Percentiles rank a stretch among this genome's conserved stretches.
These are phyloP conservation scores for Exophiala mesophila DNA, from an alignment of 2,329 filamentous ascomycete species.

Conservation along the genomic window DNA sequence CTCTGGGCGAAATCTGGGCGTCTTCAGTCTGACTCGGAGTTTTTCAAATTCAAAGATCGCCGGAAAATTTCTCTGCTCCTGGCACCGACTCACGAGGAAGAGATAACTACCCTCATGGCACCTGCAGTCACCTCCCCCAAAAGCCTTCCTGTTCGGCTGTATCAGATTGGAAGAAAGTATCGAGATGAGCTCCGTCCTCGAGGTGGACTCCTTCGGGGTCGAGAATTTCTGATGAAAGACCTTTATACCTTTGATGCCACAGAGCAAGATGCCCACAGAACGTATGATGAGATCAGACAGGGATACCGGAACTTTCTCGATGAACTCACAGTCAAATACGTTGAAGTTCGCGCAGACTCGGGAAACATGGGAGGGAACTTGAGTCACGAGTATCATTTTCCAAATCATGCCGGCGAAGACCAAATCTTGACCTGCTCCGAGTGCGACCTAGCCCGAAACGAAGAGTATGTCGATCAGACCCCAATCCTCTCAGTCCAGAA, in stretches of 20 bases:
- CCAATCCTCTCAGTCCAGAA: constrained; percentile 1
- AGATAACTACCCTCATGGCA: constrained; percentile 79
- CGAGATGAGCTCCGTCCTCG: constrained; percentile 85
- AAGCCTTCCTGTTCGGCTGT: constrained; percentile 76
- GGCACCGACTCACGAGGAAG: constrained; percentile 92
- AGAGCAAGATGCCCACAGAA: constrained; percentile 63
- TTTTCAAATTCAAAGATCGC: constrained; percentile 67
- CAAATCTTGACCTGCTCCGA: constrained; percentile 67
- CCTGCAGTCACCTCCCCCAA: constrained; percentile 74
- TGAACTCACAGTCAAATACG: constrained; percentile 74
- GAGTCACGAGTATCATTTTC: constrained; percentile 92
- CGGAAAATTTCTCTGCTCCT: constrained; percentile 70
- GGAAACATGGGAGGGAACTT: constrained; percentile 92
- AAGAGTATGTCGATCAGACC: constrained; percentile 65
- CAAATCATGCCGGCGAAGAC: constrained; percentile 76
- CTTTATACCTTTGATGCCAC: constrained; percentile 88
- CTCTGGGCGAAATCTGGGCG: constrained; percentile 83
- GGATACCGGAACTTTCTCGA: constrained; percentile 75
- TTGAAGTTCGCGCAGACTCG: constrained; percentile 84
- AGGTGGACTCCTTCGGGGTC: constrained; percentile 77
- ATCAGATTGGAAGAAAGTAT: constrained; percentile 93
- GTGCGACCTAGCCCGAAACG: constrained; percentile 77
- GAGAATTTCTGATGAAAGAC: constrained; percentile 98
- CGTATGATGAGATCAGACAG: constrained; percentile 68
- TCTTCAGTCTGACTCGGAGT: constrained; percentile 70